Evolutionary conservation across 2,329 filamentous ascomycete genomes (phyloP).

Genomic region (Colletotrichum musae): DNA sequence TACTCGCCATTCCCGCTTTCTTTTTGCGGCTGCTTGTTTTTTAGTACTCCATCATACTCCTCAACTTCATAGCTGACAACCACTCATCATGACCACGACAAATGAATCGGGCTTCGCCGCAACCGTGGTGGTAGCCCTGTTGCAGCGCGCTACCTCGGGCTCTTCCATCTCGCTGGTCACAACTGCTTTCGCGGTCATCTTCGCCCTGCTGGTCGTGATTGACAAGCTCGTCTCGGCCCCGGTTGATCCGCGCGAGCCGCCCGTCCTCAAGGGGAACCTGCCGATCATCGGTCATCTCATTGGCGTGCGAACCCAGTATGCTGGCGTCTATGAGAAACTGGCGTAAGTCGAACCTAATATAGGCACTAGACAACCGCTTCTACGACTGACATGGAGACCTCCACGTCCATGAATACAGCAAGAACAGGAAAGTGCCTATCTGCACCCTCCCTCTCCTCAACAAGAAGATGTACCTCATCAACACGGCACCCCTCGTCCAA

Average conservation of each 20-base stretch:
- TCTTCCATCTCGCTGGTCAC: slow-evolving; percentile 8
- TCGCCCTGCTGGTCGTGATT: slow-evolving; percentile 12
- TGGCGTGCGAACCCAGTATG: slow-evolving; percentile 54
- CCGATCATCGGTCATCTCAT: slow-evolving; percentile 64
- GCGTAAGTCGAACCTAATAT: slow-evolving; percentile 48
- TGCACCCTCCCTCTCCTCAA: slow-evolving; percentile 61
- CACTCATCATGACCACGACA: background rate
- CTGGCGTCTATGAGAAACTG: slow-evolving; percentile 54
- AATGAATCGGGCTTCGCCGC: background rate
- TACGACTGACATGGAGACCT: background rate
- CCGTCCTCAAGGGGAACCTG: slow-evolving; percentile 55
- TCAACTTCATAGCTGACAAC: background rate
- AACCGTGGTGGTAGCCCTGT: background rate
- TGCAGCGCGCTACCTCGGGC: slow-evolving; percentile 9
- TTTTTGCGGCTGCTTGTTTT: too few relatives aligned
- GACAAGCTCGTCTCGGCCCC: slow-evolving; percentile 27
- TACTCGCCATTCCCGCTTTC: background rate
- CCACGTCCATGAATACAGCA: slow-evolving; percentile 36
- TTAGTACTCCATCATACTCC: background rate
- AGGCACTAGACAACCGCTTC: too few relatives aligned
- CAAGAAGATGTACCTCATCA: slow-evolving; percentile 61
- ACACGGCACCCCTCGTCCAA: slow-evolving; percentile 56
- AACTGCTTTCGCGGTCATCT: slow-evolving; percentile 1
- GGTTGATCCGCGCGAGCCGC: slow-evolving; percentile 57
- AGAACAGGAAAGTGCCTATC: slow-evolving; percentile 50